These are phyloP conservation scores for Fusarium torreyae DNA, from an alignment of 2,329 filamentous ascomycete genomes.

Conservation along the genomic window DNA sequence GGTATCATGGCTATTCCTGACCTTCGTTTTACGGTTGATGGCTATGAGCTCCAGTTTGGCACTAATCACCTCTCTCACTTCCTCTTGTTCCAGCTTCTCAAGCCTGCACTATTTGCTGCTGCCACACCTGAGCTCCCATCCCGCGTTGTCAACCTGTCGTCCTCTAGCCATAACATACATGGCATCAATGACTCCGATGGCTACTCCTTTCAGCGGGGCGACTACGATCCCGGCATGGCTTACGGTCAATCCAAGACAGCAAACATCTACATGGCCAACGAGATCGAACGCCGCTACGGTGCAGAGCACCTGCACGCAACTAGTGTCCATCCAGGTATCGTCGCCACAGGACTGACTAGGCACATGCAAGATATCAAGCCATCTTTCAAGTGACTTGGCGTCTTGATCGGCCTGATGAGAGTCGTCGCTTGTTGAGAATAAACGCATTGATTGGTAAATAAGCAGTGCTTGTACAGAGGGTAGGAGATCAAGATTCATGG, in stretches of 20 bases:
- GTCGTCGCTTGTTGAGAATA: too few relatives aligned
- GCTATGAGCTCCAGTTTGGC: constrained; percentile 48
- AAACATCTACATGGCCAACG: constrained; percentile 46
- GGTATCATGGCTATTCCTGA: constrained; percentile 46
- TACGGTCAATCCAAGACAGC: constrained; percentile 45
- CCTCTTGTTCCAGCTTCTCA: constrained; percentile 56
- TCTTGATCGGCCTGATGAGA: too few relatives aligned
- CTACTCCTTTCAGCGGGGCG: constrained; percentile 24
- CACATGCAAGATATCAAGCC: neutral
- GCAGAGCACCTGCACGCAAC: constrained; percentile 27
- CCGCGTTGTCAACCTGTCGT: constrained; percentile 63
- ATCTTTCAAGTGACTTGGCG: too few relatives aligned
- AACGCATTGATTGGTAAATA: too few relatives aligned
- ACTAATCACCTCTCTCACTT: constrained; percentile 51
- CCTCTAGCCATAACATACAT: constrained; percentile 55
- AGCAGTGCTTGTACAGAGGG: too few relatives aligned
- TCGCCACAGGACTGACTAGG: neutral
- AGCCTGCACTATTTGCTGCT: constrained; percentile 58
- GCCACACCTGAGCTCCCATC: constrained; percentile 58
- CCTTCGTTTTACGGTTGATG: constrained; percentile 33
- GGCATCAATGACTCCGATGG: constrained; percentile 26
- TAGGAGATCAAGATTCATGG: too few relatives aligned
- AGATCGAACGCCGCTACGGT: constrained; percentile 41
- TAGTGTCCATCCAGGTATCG: constrained; percentile 33
- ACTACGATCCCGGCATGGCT: constrained; percentile 27